These are phyloP conservation scores for Eucalyptus pauciflora DNA, from an alignment of 345 rosid species.

Conservation along the genomic window DNA sequence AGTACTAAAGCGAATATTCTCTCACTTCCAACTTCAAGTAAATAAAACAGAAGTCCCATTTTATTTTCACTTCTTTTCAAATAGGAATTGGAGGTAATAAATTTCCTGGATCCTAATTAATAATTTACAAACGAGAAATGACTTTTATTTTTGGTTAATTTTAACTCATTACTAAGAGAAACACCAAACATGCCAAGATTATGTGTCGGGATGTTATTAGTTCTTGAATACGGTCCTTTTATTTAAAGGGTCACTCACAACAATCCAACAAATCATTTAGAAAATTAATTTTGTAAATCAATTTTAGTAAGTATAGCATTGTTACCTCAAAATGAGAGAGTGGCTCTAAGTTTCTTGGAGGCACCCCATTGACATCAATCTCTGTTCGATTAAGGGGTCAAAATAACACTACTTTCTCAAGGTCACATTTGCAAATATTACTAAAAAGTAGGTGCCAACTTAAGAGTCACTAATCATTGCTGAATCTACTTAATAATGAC, in stretches of 20 bases:
- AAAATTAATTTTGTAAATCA: too few species aligned
- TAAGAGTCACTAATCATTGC: background rate
- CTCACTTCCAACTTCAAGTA: background rate
- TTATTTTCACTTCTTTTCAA: background rate
- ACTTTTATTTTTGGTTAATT: background rate
- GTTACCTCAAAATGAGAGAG: background rate
- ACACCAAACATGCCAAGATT: background rate
- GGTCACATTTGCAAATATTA: background rate
- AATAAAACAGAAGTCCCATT: fast-evolving
- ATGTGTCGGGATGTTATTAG: fast-evolving
- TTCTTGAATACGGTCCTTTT: too few species aligned
- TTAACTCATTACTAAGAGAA: background rate
- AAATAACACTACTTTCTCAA: background rate
- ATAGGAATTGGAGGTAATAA: background rate
- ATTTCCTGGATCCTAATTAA: background rate
- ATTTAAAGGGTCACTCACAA: too few species aligned
- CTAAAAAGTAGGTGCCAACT: background rate
- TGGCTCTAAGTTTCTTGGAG: background rate
- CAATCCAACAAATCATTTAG: too few species aligned
- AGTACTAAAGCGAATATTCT: fast-evolving
- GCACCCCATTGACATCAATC: background rate
- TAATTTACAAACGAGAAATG: background rate
- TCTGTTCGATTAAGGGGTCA: background rate
- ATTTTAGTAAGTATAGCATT: too few species aligned
- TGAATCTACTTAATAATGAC: background rate